Base-by-base conservation (phyloP, 2,329 filamentous ascomycete genomes). In the Cercospora sp. region DNA sequence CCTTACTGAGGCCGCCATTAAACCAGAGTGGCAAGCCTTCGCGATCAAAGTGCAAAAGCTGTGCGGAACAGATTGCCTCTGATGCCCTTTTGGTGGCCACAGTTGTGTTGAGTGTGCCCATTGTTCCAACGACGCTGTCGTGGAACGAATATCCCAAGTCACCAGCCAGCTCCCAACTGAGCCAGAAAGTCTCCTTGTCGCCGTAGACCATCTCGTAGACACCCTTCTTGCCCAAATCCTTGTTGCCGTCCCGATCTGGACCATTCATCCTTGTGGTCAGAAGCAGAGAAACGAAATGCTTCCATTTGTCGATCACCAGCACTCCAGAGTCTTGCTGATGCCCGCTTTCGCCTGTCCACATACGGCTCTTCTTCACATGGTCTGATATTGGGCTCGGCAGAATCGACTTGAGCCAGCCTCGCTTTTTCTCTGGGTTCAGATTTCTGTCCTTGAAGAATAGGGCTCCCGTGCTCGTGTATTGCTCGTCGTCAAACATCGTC, bases 111-210 rank as follows among this genome's bases (percentile, higher is more conserved):
- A 78, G 57, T 1, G 72, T 70, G 16, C 79, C 79, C 67, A 81
- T 78, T 43, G 74, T 76, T 8, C 79, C 79, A 3, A 78, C 76
- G 13, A 78, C 77, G 34, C 82, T 82, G 40, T 77, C 74, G 69
- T 83, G 81, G 75, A 84, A 84, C 21, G 79, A 74, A 69, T 83
- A 84, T 26, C 80, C 77, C 7, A 75, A 69, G 65, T 82, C 81
- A 4, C 80, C 82, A 18, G 79, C 80, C 13, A 84, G 78, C 66
- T 83, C 80, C 77, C 81, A 84, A n/a, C 81, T 80, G 3, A 84
- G 77, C 82, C 82, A 84, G 76, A 83, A 84, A 1, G 82, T 84
- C 68, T 84, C 82, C 69, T 84, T 84, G 73, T 84, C 82, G 55
- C 82, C 82, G 65, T 82, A 83, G 37, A 83, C 79, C 80, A 84